These are phyloP conservation scores for Sporisorium iseilematis-ciliati DNA, from an alignment of 1,284 basidiomycete genomes.

Conservation along the genomic window DNA sequence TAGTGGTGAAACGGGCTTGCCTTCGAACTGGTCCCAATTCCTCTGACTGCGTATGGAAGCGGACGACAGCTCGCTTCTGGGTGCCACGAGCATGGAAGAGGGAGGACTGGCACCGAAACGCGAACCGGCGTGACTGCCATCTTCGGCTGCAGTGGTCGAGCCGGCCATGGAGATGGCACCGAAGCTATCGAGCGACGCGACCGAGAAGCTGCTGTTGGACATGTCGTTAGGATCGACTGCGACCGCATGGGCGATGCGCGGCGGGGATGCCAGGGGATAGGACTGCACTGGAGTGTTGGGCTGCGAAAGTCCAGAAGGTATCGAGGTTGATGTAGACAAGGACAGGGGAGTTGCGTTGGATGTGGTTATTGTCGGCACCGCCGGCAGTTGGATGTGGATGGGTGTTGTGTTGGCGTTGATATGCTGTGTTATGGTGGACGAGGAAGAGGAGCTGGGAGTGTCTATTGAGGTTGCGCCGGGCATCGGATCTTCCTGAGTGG, in stretches of 20 bases:
- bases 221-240: slow-evolving; percentile 14
- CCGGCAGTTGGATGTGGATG: slow-evolving; percentile 15
- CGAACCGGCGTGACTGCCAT: slow-evolving; percentile 31
- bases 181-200: slow-evolving; percentile 39
- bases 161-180: slow-evolving; percentile 35
- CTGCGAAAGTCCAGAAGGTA: not conserved
- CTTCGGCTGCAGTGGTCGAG: slow-evolving; percentile 27
- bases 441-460: not conserved
- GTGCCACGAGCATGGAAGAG: slow-evolving; percentile 20
- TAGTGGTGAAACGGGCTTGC: slow-evolving; percentile 63
- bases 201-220: slow-evolving; percentile 35
- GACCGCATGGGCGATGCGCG: slow-evolving; percentile 4
- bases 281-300: slow-evolving; percentile 2
- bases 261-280: slow-evolving; percentile 9
- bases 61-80: slow-evolving; percentile 48
- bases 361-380: slow-evolving; percentile 35
- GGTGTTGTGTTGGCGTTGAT: slow-evolving; percentile 6
- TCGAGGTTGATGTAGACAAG: slow-evolving; percentile 12
- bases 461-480: not conserved
- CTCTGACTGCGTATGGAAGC: slow-evolving; percentile 61
- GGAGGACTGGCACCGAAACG: slow-evolving; percentile 29
- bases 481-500: slow-evolving; percentile 1
- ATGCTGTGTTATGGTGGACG: slow-evolving; percentile 4
- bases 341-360: slow-evolving; percentile 28
- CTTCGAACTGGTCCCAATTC: slow-evolving; percentile 66